Evolutionary conservation across 768 basidiomycete genomes (phyloP).

Genomic region (Wakefieldia striispora): DNA sequence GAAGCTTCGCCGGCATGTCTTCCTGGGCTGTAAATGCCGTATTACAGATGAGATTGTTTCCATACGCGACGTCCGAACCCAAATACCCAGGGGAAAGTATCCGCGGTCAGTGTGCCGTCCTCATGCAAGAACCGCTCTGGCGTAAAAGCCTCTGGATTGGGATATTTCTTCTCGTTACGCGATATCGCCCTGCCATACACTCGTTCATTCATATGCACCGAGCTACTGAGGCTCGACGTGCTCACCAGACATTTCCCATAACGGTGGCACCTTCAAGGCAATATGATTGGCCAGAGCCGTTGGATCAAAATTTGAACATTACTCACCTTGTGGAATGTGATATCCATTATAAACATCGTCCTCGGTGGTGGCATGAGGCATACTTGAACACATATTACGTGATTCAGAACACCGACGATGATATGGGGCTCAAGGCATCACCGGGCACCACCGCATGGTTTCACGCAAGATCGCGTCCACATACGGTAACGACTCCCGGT

Average conservation of each 20-base stretch:
- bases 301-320: too few species aligned
- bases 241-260: constrained; percentile 15
- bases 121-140: constrained; percentile 42
- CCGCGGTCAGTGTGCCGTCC: too few species aligned
- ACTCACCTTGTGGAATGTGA: constrained; percentile 29
- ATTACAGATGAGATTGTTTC: constrained; percentile 2
- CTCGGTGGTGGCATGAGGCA: constrained; percentile 39
- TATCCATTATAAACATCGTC: constrained; percentile 39
- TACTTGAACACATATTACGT: constrained; percentile 24
- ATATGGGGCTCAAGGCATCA: constrained; percentile 13
- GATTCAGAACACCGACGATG: neutral
- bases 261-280: constrained; percentile 8
- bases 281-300: neutral
- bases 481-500: constrained; percentile 29
- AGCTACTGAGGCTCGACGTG: too few species aligned
- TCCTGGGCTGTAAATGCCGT: constrained; percentile 11
- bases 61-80: constrained; percentile 24
- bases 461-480: constrained; percentile 22
- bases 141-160: constrained; percentile 33
- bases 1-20: constrained; percentile 21
- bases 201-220: neutral
- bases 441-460: constrained; percentile 23
- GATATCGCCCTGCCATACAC: constrained; percentile 37
- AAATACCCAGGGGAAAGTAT: too few species aligned
- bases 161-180: constrained; percentile 36